Base-by-base conservation (phyloP, 805 yeast genomes). In the Yamadazyma laniorum region DNA sequence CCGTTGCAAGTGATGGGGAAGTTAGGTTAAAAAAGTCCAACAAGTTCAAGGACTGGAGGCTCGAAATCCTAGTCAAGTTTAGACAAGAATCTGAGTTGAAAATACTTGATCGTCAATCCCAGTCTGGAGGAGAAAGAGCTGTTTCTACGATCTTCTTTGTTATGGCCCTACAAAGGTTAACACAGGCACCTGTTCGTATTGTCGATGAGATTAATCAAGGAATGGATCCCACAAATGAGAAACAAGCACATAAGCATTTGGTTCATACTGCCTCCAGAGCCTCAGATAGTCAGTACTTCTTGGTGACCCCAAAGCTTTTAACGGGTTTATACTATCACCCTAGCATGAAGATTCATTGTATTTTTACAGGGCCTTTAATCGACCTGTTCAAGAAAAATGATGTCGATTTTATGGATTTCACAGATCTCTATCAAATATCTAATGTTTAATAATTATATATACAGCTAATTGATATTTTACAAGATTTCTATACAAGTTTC, bases 181-280 rank as follows among this genome's bases (percentile, higher is more conserved):
- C 97, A 0, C 74, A 75, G 19, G 87, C 96, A 0, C 98, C 99
- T 7, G 88, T 93, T 54, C 71, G 98, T 55, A 90, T 91, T 3
- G 96, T 93, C 6, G 99, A 93, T 63, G 99, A 93, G 67, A 95
- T 93, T 45, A 93, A 93, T 58, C 99, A 93, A 65, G 99, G 99
- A 49, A 90, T 93, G 98, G 99, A 93, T 63, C 85, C 95, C 9
- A 77, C 77, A 43, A 93, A 93, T 55, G 99, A 93, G 60, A 77
- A 90, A 45, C 72, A 78, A 64, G 90, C 93, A 2, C 96, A 91
- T 56, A 75, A 77, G 45, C 77, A 86, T 45, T 80, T 93, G 73
- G 96, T 91, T 1, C 80, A 84, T 39, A 80, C 84, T 32, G 91
- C 97, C 0, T 86, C 96, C 55, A 45, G 49, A 27, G 53, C 52